Conservation (phyloP, 1,284 basidiomycete genomes). For the Apiotrichum porosum region DNA sequence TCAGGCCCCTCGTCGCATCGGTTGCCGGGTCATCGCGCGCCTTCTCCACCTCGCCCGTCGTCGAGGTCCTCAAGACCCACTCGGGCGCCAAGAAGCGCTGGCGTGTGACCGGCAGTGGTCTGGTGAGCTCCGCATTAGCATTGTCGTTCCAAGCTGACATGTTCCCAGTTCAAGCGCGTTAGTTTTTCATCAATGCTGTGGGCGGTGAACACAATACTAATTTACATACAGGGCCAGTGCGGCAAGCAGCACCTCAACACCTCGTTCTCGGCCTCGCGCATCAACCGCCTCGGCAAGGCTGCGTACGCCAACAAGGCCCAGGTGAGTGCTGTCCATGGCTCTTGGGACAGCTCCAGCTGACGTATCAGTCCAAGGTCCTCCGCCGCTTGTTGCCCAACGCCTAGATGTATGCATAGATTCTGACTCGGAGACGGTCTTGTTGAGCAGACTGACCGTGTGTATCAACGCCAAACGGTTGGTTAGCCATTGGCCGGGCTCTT, state of each 20-base stretch:
- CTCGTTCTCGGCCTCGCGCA: constrained; percentile 26
- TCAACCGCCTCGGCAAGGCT: constrained; percentile 33
- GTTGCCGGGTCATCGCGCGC: constrained; percentile 2
- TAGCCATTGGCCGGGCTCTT: no score
- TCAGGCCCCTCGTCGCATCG: not conserved
- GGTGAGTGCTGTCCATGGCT: constrained; percentile 6
- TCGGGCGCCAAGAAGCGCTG: constrained; percentile 41
- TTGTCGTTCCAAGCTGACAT: not conserved
- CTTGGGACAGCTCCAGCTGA: not conserved
- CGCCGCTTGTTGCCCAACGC: constrained; percentile 7
- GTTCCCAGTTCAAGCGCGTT: not conserved
- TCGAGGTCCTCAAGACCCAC: constrained; percentile 32
- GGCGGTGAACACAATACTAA: constrained; percentile 30
- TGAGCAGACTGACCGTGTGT: no score
- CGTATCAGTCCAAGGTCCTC: not conserved
- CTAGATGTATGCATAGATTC: not conserved
- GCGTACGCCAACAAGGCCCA: constrained; percentile 34
- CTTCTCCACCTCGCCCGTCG: constrained; percentile 10
- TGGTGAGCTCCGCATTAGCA: not conserved
- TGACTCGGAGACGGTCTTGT: no score
- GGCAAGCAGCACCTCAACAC: constrained; percentile 42
- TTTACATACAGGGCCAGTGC: constrained; percentile 23
- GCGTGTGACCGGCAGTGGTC: constrained; percentile 9
- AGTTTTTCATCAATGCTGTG: constrained; percentile 19
- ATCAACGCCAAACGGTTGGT: no score